Base-by-base conservation (phyloP, 306 rosid species). In the Quercus parvula region DNA sequence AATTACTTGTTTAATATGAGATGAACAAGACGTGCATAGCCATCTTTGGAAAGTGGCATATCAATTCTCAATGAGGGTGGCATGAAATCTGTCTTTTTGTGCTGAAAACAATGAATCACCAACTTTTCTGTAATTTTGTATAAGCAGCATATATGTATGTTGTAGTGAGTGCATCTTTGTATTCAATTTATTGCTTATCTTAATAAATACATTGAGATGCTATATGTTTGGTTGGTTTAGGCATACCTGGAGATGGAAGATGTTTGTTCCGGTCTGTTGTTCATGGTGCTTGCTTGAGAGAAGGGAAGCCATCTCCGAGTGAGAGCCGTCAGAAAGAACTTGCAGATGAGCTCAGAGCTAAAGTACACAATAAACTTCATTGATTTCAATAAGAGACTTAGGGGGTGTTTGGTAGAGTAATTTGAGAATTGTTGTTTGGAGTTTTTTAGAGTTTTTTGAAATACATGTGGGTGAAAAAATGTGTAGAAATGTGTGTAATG, bases 241-340 rank as follows among this genome's bases (percentile, higher is more conserved):
- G 88, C 25, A 88, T 94, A 75, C 87, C 89, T 17, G 96, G 97
- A 66, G 98, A 94, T 70, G 98, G 97, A 71, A 90, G 98, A 81
- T 94, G 98, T 77, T 77, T 94, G 87, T 94, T 94, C 76, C 88
- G 98, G 71, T 91, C 98, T 20, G 87, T 94, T 75, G 90, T 86
- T 6, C 88, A 87, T 61, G 92, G 98, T 52, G 91, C 94, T 49
- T 72, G 89, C 77, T 79, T 89, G 67, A 89, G 94, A 85, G 30
- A 55, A 35, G 97, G 98, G 33, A 83, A 87, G 59, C 80, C 91
- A 74, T 81, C 91, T 88, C 94, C 94, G 71, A 82, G 78, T 46
- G 92, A 84, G 41, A 64, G 46, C 73, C 79, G 31, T 41, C 94
- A 94, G 86, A 92, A 79, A 78, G 89, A 94, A 81, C 97, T 94